phyloP scores from a whole-genome alignment of 2,329 filamentous ascomycete genomes.

The Cladophialophora yegresii region DNA sequence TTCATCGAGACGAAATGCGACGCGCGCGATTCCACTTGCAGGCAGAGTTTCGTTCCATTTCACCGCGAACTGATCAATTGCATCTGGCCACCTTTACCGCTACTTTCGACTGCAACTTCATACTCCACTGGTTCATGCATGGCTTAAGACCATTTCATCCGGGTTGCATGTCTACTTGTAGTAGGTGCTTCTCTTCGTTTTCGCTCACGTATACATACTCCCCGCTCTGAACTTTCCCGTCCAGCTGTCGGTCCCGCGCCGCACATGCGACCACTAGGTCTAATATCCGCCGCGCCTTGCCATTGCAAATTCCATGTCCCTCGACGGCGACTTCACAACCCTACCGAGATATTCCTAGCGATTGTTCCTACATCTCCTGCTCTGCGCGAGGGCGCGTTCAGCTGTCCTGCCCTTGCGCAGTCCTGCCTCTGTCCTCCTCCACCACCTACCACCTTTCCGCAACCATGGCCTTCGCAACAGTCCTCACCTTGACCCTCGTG shows the following conservation, averaged over 20 bases:
- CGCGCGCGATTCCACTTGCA: constrained; percentile 5
- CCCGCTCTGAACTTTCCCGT: constrained; percentile 1
- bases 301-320: not conserved
- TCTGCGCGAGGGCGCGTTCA: not conserved
- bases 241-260: not conserved
- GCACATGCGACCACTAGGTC: not conserved
- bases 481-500: constrained; percentile 27
- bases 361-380: not conserved
- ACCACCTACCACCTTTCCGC: not conserved
- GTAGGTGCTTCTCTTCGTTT: constrained; percentile 7
- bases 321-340: not conserved
- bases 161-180: constrained; percentile 6
- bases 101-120: constrained; percentile 9
- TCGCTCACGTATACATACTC: not conserved
- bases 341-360: not conserved
- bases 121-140: constrained; percentile 23
- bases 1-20: constrained; percentile 1
- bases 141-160: constrained; percentile 1
- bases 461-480: constrained; percentile 21
- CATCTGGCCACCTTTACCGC: constrained; percentile 31
- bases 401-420: not conserved
- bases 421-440: not conserved
- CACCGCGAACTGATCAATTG: constrained; percentile 12
- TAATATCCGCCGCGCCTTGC: not conserved
- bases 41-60: constrained; percentile 5